Evolutionary conservation across 257 asterid genomes (phyloP), one percentile per base, ranked within the genome.

Genomic region (Avicennia marina): DNA sequence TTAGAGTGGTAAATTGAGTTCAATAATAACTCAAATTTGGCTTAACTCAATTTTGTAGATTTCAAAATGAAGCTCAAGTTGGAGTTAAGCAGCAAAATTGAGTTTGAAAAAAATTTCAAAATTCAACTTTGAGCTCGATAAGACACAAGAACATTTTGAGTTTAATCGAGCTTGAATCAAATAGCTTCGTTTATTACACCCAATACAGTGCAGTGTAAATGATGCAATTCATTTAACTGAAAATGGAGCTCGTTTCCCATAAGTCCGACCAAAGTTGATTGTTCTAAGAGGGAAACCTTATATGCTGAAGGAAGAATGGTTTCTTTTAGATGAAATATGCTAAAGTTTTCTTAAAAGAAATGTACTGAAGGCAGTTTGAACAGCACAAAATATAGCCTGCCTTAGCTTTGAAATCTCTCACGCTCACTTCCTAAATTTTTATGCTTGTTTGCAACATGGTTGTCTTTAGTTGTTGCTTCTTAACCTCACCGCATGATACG

Each of bases 401-500:
- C n/a, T 12, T 13, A n/a, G 41, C 12, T 44, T 29, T 21, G 3
- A 46, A 10, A 46, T 5, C 59, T 50, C 42, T 25, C 24, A 49
- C 24, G 8, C 53, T n/a, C n/a, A n/a, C n/a, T n/a, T n/a, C n/a
- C n/a, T n/a, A n/a, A n/a, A n/a, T n/a, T n/a, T n/a, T n/a, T n/a
- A n/a, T n/a, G n/a, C n/a, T n/a, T n/a, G 17, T 62, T 50, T 34
- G 42, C 38, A n/a, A n/a, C n/a, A 34, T 51, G 11, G 18, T 31
- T 42, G 22, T 34, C 53, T 58, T 17, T 43, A 4, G 19, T 50
- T 41, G 52, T n/a, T 33, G 25, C 25, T 56, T 59, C 44, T 33
- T 1, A 20, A 19, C 21, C 10, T 22, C 34, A 58, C 42, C 52
- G 40, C 49, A 42, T 40, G 53, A 56, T 36, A 24, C 24, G 45